These are phyloP conservation scores for Dothistroma septosporum DNA, from an alignment of 2,329 filamentous ascomycete species.

Conservation along the genomic window DNA sequence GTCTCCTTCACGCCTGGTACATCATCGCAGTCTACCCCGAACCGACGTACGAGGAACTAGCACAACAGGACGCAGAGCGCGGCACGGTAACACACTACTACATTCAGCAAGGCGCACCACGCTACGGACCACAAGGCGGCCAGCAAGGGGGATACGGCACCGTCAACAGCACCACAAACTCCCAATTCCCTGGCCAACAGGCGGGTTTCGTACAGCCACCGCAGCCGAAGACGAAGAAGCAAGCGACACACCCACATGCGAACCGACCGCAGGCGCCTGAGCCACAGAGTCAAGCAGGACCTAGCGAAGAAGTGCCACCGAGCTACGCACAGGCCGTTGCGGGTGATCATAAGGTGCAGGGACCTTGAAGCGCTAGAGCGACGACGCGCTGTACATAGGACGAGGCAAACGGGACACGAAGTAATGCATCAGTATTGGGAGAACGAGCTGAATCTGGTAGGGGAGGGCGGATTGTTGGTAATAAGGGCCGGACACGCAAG, in stretches of 20 bases:
- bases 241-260: not conserved
- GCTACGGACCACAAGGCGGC: constrained; percentile 23
- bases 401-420: not conserved
- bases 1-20: constrained; percentile 94
- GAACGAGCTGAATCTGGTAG: not conserved
- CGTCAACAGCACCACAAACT: constrained; percentile 34
- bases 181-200: constrained; percentile 42
- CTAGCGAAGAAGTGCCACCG: constrained; percentile 57
- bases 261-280: not conserved
- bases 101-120: constrained; percentile 39
- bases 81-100: constrained; percentile 72
- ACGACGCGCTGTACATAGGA: not conserved
- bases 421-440: not conserved
- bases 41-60: constrained; percentile 56
- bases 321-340: constrained; percentile 78
- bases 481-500: not conserved
- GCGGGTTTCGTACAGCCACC: constrained; percentile 36
- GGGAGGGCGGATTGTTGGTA: not conserved
- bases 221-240: constrained; percentile 35
- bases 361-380: constrained; percentile 25
- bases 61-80: constrained; percentile 58
- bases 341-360: constrained; percentile 81
- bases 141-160: constrained; percentile 39
- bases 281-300: constrained; percentile 40
- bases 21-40: constrained; percentile 92